Evolutionary conservation across 1,284 basidiomycete genomes (phyloP).

Genomic region (Marasmius fiardii): DNA sequence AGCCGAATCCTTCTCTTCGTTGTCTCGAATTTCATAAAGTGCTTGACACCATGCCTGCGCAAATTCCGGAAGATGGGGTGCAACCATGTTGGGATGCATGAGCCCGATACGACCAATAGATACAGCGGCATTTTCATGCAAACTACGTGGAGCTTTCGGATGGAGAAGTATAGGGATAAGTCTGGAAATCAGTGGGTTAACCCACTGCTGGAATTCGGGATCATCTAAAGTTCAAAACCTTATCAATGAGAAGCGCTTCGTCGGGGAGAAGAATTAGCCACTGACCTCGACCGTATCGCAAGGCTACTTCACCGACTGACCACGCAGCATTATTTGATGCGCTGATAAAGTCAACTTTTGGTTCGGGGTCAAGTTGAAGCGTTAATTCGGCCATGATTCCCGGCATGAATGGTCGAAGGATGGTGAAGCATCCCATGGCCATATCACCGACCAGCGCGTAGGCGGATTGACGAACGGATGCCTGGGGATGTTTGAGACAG

Average conservation of each 20-base stretch:
- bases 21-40: slow-evolving; percentile 97
- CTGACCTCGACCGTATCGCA: slow-evolving; percentile 78
- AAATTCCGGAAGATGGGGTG: slow-evolving; percentile 88
- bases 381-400: slow-evolving; percentile 90
- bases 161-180: slow-evolving; percentile 92
- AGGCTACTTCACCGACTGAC: slow-evolving; percentile 96
- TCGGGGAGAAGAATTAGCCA: slow-evolving; percentile 10
- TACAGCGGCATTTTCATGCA: slow-evolving; percentile 98
- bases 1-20: slow-evolving; percentile 99
- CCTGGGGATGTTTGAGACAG: slow-evolving; percentile 92
- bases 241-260: slow-evolving; percentile 2
- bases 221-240: slow-evolving; percentile 47
- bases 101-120: slow-evolving; percentile 97
- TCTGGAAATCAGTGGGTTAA: slow-evolving; percentile 81
- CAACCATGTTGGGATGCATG: slow-evolving; percentile 86
- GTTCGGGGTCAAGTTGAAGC: slow-evolving; percentile 87
- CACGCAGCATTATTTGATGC: slow-evolving; percentile 99
- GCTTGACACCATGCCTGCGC: slow-evolving; percentile 97
- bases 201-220: slow-evolving; percentile 85
- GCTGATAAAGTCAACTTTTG: slow-evolving; percentile 88
- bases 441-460: slow-evolving; percentile 97
- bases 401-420: slow-evolving; percentile 83
- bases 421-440: slow-evolving; percentile 91
- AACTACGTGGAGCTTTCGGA: slow-evolving; percentile 87
- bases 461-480: slow-evolving; percentile 93